phyloP scores from a whole-genome alignment of 2,329 filamentous ascomycete genomes.

The Penicillium aurantiogriseum region DNA sequence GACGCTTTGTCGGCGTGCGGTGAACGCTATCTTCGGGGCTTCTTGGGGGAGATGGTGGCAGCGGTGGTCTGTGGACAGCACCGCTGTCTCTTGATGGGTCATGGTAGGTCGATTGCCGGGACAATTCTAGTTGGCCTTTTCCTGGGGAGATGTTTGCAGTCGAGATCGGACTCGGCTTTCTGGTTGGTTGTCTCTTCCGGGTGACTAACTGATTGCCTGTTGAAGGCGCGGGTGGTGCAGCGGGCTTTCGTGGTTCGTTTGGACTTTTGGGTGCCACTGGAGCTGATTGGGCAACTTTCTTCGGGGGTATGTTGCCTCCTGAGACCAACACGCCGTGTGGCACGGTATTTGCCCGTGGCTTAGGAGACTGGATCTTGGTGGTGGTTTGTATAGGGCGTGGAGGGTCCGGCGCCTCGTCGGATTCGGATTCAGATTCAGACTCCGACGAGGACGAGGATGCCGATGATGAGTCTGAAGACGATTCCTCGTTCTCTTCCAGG shows the following conservation, averaged over 20 bases:
- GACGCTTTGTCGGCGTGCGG: conserved; percentile 21
- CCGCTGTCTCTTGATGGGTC: conserved; percentile 17
- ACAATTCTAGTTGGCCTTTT: conserved; percentile 33
- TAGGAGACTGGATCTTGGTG: conserved; percentile 23
- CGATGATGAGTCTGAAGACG: conserved; percentile 22
- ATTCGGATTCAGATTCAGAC: conserved; percentile 22
- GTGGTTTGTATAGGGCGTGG: conserved; percentile 9
- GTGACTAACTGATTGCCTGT: conserved; percentile 27
- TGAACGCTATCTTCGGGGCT: conserved; percentile 33
- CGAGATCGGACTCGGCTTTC: conserved; percentile 19
- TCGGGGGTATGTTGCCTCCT: conserved; percentile 10
- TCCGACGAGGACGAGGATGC: conserved; percentile 13
- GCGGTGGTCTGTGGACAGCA: conserved; percentile 22
- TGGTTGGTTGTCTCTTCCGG: conserved; percentile 22
- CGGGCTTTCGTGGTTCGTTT: conserved; percentile 27
- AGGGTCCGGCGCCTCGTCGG: conserved; percentile 12
- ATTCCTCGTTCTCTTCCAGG: conserved; percentile 30
- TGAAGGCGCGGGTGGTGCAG: conserved; percentile 28
- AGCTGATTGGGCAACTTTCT: conserved; percentile 6
- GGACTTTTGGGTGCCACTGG: conserved; percentile 9
- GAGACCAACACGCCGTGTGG: conserved; percentile 15
- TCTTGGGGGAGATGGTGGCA: conserved; percentile 36
- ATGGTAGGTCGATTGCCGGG: conserved; percentile 37
- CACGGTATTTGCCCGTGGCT: conserved; percentile 18
- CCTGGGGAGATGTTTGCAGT: conserved; percentile 21